Evolutionary conservation across 177 flowering plant species (phyloP).

Genomic region (Telopea speciosissima): DNA sequence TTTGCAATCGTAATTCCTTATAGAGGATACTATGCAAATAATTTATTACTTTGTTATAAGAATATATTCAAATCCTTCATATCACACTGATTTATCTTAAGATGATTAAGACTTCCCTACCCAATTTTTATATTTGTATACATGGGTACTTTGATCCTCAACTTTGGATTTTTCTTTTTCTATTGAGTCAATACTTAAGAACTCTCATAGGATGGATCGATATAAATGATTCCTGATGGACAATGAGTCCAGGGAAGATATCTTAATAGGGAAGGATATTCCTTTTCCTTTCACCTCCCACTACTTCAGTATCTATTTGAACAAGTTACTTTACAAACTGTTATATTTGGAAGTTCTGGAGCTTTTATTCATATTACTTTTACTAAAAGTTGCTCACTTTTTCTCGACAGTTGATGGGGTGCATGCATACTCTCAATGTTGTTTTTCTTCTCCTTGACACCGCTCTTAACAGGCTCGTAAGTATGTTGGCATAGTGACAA

Average conservation of each 20-base stretch:
- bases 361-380: background rate
- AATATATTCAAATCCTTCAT: background rate
- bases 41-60: background rate
- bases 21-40: background rate
- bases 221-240: background rate
- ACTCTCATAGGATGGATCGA: background rate
- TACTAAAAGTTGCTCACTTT: background rate
- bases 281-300: background rate
- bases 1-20: background rate
- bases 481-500: constrained; percentile 9
- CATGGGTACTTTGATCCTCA: background rate
- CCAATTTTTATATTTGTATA: background rate
- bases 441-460: constrained; percentile 42
- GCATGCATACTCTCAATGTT: constrained; percentile 48
- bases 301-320: background rate
- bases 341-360: background rate
- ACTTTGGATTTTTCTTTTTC: background rate
- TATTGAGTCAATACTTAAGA: background rate
- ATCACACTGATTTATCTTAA: background rate
- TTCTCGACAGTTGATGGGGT: constrained; percentile 37
- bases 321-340: background rate
- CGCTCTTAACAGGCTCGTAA: constrained; percentile 39
- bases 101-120: background rate
- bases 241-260: background rate
- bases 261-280: background rate